Percentiles rank a stretch among this genome's conserved stretches.
phyloP scores from a whole-genome alignment of 148 eudicot species.

The Vaccinium vitisidaea region DNA sequence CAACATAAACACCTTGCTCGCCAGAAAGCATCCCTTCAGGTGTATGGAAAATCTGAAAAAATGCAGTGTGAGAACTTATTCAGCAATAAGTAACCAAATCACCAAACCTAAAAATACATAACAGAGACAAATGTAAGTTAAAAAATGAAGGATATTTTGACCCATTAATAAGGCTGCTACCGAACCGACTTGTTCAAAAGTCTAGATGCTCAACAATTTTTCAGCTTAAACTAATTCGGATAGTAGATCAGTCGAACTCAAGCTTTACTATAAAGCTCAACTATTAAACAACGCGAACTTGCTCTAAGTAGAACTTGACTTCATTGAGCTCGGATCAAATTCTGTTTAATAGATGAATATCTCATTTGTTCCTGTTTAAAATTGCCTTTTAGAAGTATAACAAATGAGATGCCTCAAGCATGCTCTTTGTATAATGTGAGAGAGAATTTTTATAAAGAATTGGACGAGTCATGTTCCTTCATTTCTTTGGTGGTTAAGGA shows the following conservation, averaged over 20 bases:
- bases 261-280: neutral
- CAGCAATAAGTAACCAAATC: neutral
- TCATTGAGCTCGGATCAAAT: neutral
- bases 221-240: neutral
- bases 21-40: conserved; percentile 91
- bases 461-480: neutral
- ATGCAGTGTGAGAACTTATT: neutral
- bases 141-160: neutral
- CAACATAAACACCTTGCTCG: conserved; percentile 92
- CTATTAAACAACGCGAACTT: neutral
- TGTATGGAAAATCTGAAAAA: conserved; percentile 69
- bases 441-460: neutral
- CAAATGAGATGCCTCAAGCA: conserved; percentile 1
- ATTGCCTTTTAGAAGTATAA: neutral
- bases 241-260: neutral
- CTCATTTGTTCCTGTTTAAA: neutral
- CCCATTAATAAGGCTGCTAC: neutral
- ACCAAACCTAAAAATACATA: neutral
- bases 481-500: neutral
- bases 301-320: neutral
- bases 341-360: neutral
- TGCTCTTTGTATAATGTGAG: neutral
- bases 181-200: neutral
- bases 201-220: neutral
- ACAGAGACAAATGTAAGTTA: neutral